These are phyloP conservation scores for Metroxylon sagu DNA, from an alignment of 176 grass and related monocot genomes.

Conservation along the genomic window DNA sequence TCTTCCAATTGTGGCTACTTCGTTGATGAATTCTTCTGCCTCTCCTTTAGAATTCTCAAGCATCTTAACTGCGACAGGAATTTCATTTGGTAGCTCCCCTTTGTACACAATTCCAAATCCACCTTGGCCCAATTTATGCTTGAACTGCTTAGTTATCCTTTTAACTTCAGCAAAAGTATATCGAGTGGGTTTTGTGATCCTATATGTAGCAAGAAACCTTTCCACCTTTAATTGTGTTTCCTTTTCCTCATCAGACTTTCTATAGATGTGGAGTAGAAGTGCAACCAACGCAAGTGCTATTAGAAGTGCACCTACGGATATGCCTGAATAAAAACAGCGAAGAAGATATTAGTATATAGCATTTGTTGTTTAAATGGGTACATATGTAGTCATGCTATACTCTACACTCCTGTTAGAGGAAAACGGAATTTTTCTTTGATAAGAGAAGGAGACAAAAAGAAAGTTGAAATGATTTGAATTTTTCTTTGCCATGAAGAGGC, in stretches of 20 bases:
- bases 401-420: neutral
- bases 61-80: slow-evolving; percentile 65
- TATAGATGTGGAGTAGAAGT: neutral
- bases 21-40: slow-evolving; percentile 69
- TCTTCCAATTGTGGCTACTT: slow-evolving; percentile 55
- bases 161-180: slow-evolving; percentile 55
- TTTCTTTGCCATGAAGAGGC: too few species aligned
- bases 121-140: slow-evolving; percentile 35
- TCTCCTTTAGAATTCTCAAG: slow-evolving; percentile 32
- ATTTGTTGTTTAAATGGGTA: neutral
- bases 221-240: slow-evolving; percentile 38
- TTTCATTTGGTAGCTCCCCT: slow-evolving; percentile 37
- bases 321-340: slow-evolving; percentile 13
- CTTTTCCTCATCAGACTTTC: slow-evolving; percentile 24
- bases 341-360: neutral
- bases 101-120: slow-evolving; percentile 60
- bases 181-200: slow-evolving; percentile 42
- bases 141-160: slow-evolving; percentile 47
- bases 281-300: neutral
- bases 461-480: neutral
- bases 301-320: slow-evolving; percentile 1
- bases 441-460: neutral
- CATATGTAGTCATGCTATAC: too few species aligned
- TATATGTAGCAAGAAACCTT: slow-evolving; percentile 55
- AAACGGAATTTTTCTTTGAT: too few species aligned